Evolutionary conservation across 83 land plant species (phyloP).

Genomic region (Picea engelmannii): DNA sequence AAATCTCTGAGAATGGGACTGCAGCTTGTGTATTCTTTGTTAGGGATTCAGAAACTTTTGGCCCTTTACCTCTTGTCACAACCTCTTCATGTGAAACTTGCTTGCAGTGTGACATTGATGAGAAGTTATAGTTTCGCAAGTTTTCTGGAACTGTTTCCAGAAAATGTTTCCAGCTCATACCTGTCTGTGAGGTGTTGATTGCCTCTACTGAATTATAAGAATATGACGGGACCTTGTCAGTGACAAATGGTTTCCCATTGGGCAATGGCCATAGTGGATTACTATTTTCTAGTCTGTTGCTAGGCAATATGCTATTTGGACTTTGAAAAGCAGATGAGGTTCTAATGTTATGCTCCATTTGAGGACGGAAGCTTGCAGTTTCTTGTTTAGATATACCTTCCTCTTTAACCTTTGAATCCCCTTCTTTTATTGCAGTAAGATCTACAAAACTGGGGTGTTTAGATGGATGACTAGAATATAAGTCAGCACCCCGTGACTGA

Average conservation of each 20-base stretch:
- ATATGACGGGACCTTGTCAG: constrained; percentile 3
- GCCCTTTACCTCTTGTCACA: not conserved
- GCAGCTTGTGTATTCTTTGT: constrained; percentile 1
- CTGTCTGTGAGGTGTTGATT: not conserved
- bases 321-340: constrained; percentile 10
- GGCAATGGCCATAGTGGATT: constrained; percentile 11
- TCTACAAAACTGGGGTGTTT: not conserved
- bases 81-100: not conserved
- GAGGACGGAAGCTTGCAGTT: constrained; percentile 10
- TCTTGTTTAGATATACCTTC: constrained; percentile 11
- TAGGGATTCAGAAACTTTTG: constrained; percentile 8
- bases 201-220: constrained; percentile 8
- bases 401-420: constrained; percentile 3
- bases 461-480: constrained; percentile 9
- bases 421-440: not conserved
- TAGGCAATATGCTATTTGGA: not conserved
- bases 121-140: constrained; percentile 9
- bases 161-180: constrained; percentile 13
- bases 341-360: not conserved
- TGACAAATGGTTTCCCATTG: not conserved
- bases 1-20: not conserved
- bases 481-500: not conserved
- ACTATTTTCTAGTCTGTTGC: not conserved
- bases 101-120: not conserved
- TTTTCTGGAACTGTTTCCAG: constrained; percentile 15